Base-by-base conservation (phyloP, 495 filamentous ascomycete species). In the Hyaloscypha finlandica region DNA sequence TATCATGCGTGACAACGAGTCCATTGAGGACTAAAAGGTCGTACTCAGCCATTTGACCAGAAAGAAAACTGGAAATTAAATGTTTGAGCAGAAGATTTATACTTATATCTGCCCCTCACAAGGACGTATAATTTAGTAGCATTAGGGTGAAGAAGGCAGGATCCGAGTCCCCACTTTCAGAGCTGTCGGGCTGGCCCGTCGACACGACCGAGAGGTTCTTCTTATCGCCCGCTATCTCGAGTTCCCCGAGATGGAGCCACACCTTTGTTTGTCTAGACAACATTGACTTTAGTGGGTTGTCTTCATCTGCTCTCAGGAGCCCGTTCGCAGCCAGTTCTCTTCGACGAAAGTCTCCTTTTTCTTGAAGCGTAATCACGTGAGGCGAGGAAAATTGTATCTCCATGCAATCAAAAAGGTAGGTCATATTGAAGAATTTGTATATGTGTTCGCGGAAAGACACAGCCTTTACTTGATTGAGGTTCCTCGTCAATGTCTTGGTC, bases 11-110 rank as follows among this genome's bases (percentile, higher is more conserved):
- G n/a, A 81, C 81, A 1, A 81, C 78, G 3, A 81, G 57, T 35
- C 81, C 82, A 62, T 84, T 83, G 48, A 80, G 62, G 63, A 84
- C 76, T 29, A 82, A 63, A 19, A 81, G 74, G 59, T 83, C 81
- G 67, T 75, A 82, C 59, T 73, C 70, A 20, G 66, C 60, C 69
- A 71, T 71, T 22, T 54, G 16, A 25, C 29, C 35, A 20, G 35
- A 3, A 32, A 16, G 53, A 11, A 30, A 29, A 5, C 25, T 25
- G 0, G 53, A 30, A n/a, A 29, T 29, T 29, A 32, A 6, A 30
- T 22, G 14, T 54, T 52, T 51, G 6, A n/a, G 14, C 31, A 51
- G 29, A 14, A 8, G 5, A 56, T 29, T 29, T 29, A 8, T 11
- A 29, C 48, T 30, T 30, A 53, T 45, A 3, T 54, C 31, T 4